Evolutionary conservation across 2,329 filamentous ascomycete species (phyloP).

Genomic region (Metarhizium sp.): DNA sequence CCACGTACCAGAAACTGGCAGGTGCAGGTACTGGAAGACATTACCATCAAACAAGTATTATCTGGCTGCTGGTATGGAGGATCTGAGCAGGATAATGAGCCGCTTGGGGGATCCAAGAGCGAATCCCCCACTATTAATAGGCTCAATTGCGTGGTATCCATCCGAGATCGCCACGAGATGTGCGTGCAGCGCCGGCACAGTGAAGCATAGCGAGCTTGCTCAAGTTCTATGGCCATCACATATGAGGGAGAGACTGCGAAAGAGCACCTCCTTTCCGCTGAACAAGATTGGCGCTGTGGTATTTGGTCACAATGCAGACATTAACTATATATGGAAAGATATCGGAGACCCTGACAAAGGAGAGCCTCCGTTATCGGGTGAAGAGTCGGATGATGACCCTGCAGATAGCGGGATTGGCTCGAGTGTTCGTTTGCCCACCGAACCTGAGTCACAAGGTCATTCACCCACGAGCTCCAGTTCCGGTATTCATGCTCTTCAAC

Average conservation of each 20-base stretch:
- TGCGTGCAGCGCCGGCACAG: too few species aligned
- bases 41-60: background rate
- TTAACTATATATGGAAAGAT: constrained; percentile 1
- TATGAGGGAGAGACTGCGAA: too few species aligned
- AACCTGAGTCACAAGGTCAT: background rate
- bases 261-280: too few species aligned
- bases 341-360: background rate
- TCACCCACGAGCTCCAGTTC: background rate
- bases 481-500: background rate
- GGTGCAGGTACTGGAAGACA: background rate
- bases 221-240: too few species aligned
- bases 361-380: background rate
- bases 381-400: background rate
- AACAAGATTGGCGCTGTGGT: background rate
- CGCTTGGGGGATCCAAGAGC: too few species aligned
- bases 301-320: constrained; percentile 3
- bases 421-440: background rate
- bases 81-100: too few species aligned
- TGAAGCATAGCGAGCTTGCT: too few species aligned
- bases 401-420: background rate
- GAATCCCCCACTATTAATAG: too few species aligned
- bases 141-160: too few species aligned
- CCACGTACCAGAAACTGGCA: background rate
- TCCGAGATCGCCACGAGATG: too few species aligned
- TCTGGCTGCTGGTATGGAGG: background rate